These are phyloP conservation scores for Penicillium decumbens DNA, from an alignment of 2,329 filamentous ascomycete species.

Conservation along the genomic window DNA sequence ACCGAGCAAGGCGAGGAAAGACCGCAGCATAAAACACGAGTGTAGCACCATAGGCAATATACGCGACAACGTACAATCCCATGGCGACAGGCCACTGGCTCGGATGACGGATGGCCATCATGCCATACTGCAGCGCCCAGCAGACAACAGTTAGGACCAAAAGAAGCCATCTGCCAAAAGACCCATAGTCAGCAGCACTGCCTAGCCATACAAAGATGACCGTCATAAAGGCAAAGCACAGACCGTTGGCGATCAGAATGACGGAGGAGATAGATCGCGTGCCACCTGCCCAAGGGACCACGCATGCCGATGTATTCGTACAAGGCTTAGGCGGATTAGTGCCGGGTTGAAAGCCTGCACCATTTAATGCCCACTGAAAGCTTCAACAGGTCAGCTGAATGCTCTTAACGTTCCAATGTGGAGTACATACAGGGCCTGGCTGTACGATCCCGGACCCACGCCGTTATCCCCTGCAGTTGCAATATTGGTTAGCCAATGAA, in stretches of 20 bases:
- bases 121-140: slow-evolving; percentile 41
- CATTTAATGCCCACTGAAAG: slow-evolving; percentile 41
- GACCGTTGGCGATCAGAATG: slow-evolving; percentile 41
- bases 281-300: slow-evolving; percentile 39
- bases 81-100: slow-evolving; percentile 42
- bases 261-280: slow-evolving; percentile 38
- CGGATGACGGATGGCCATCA: slow-evolving; percentile 37
- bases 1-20: slow-evolving; percentile 39
- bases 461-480: slow-evolving; percentile 37
- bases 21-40: slow-evolving; percentile 43
- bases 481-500: neutral
- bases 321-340: slow-evolving; percentile 31
- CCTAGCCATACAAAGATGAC: slow-evolving; percentile 42
- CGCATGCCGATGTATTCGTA: slow-evolving; percentile 34
- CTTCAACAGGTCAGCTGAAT: slow-evolving; percentile 15
- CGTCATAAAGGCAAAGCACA: slow-evolving; percentile 43
- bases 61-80: slow-evolving; percentile 40
- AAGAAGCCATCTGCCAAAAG: slow-evolving; percentile 42
- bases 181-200: slow-evolving; percentile 43
- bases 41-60: slow-evolving; percentile 40
- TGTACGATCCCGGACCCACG: slow-evolving; percentile 41
- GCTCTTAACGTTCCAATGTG: neutral
- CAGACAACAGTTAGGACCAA: slow-evolving; percentile 39
- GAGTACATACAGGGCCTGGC: slow-evolving; percentile 34
- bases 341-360: slow-evolving; percentile 37